Evolutionary conservation across 1,284 basidiomycete genomes (phyloP).

Genomic region (Fomitopsis schrenkii): DNA sequence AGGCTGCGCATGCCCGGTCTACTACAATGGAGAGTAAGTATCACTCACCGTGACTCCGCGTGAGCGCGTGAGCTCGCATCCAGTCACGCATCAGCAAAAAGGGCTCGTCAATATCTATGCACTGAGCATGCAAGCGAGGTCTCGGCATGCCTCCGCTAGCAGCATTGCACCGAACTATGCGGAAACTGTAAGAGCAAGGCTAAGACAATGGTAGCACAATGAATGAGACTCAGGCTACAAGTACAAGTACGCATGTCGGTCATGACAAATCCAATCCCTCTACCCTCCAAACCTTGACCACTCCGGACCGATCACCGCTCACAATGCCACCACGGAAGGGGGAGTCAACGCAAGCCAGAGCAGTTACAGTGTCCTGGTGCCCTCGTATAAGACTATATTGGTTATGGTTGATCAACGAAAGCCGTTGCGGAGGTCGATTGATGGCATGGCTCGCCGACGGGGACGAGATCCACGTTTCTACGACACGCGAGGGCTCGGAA

Average conservation of each 20-base stretch:
- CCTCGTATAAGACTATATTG: conserved; percentile 75
- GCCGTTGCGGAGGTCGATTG: conserved; percentile 68
- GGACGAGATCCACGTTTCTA: conserved; percentile 63
- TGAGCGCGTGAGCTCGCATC: too few relatives aligned
- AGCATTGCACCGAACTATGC: too few relatives aligned
- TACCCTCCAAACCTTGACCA: conserved; percentile 80
- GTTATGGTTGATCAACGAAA: conserved; percentile 73
- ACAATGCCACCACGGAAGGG: conserved; percentile 86
- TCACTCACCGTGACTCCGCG: too few relatives aligned
- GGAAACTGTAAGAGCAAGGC: too few relatives aligned
- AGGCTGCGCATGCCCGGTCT: too few relatives aligned
- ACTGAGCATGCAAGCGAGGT: too few relatives aligned
- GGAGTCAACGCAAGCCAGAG: conserved; percentile 77
- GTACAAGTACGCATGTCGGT: neutral
- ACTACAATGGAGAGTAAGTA: too few relatives aligned
- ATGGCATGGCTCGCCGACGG: conserved; percentile 37
- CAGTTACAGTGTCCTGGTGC: conserved; percentile 83
- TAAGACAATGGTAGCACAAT: neutral
- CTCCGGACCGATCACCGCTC: conserved; percentile 79
- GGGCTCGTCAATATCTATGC: too few relatives aligned
- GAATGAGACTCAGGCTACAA: neutral
- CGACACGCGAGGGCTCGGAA: conserved; percentile 46
- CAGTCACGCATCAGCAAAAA: too few relatives aligned
- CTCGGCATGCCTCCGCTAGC: too few relatives aligned
- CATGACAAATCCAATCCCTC: conserved; percentile 40